Evolutionary conservation across 176 grass and related monocot genomes (phyloP).

Genomic region (Carex kokanica): DNA sequence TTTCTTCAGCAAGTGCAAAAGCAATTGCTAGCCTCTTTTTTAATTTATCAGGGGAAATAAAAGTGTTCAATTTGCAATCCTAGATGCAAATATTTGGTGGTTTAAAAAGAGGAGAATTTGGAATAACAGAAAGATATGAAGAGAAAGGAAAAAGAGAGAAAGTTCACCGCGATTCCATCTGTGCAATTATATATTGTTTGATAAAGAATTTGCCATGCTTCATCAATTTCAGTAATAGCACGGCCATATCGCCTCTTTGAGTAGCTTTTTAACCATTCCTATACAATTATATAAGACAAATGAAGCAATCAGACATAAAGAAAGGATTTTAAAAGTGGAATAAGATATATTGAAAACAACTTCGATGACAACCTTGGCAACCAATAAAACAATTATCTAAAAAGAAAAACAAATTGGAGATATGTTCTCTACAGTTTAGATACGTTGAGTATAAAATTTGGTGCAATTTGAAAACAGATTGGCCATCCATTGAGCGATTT

Average conservation of each 20-base stretch:
- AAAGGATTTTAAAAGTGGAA: background rate
- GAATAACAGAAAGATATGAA: background rate
- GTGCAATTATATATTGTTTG: slow-evolving; percentile 99
- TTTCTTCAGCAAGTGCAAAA: background rate
- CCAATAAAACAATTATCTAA: background rate
- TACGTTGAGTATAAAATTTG: background rate
- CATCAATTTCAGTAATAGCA: slow-evolving; percentile 46
- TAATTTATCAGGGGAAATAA: background rate
- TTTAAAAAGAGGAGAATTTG: background rate
- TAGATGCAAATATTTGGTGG: background rate
- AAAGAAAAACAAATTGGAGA: background rate
- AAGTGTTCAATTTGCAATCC: background rate
- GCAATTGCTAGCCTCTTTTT: background rate
- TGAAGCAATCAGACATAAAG: background rate
- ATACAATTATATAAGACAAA: background rate
- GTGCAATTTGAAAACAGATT: background rate
- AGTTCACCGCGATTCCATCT: slow-evolving; percentile 80
- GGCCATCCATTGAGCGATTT: background rate
- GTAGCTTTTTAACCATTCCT: slow-evolving; percentile 87
- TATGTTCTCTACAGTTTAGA: background rate
- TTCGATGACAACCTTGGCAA: background rate
- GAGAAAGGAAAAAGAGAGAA: slow-evolving; percentile 5
- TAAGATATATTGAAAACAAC: background rate
- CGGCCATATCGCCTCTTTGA: slow-evolving; percentile 76
- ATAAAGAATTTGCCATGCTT: slow-evolving; percentile 73